Evolutionary conservation across 352 stramenopile species (phyloP).

Genomic region (Aphanomyces cochlioides): DNA sequence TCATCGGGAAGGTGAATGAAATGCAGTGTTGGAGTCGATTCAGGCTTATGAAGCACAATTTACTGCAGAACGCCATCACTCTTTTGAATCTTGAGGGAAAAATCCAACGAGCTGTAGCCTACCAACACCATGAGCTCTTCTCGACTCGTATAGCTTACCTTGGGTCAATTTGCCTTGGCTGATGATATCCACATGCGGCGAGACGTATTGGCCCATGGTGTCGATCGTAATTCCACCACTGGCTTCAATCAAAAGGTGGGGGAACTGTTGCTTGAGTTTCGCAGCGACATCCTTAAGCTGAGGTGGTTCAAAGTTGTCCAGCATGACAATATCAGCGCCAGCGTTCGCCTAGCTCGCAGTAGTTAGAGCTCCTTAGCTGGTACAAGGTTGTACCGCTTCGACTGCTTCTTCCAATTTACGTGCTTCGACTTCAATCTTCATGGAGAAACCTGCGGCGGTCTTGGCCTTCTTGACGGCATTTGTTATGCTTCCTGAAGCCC

Average conservation of each 20-base stretch:
- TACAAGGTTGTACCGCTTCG: conserved; percentile 66
- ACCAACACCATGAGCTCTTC: neutral
- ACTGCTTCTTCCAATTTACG: conserved; percentile 91
- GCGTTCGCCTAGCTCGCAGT: conserved; percentile 43
- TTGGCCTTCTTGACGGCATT: conserved; percentile 91
- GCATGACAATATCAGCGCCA: conserved; percentile 95
- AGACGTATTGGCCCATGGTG: conserved; percentile 92
- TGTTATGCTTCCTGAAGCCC: conserved; percentile 92
- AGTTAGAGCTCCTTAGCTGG: too few relatives aligned
- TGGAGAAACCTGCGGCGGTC: conserved; percentile 92
- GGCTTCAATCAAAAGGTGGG: conserved; percentile 95
- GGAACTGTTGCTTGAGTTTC: conserved; percentile 92
- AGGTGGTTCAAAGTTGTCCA: conserved; percentile 97
- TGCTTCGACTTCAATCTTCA: conserved; percentile 99
- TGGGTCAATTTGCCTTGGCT: conserved; percentile 97
- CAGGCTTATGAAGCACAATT: neutral
- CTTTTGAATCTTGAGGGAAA: conserved; percentile 96
- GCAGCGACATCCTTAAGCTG: conserved; percentile 88
- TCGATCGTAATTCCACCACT: conserved; percentile 96
- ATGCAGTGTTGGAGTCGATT: neutral
- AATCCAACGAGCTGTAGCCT: conserved; percentile 95
- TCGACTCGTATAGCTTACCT: conserved; percentile 40
- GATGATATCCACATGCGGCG: conserved; percentile 94
- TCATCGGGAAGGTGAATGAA: neutral
- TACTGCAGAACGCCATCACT: conserved; percentile 54